A percentile compares a stretch with the other conserved stretches of the same genome.
Conservation (phyloP, 2,329 filamentous ascomycete genomes). For the Botrytis medusae region DNA sequence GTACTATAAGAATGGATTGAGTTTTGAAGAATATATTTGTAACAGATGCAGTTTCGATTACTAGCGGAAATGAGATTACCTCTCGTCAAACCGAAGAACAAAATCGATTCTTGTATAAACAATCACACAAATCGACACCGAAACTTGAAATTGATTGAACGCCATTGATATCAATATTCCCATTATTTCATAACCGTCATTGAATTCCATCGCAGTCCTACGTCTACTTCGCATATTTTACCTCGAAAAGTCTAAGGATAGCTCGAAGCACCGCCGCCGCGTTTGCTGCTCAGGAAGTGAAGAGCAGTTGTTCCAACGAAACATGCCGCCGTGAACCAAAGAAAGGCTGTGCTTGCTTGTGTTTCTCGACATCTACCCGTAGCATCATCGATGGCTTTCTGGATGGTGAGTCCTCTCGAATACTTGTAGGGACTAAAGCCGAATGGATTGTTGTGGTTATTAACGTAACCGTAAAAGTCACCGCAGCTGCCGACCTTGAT, state of each 20-base stretch:
- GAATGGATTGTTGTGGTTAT: constrained; percentile 24
- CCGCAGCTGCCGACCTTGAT: constrained; percentile 33
- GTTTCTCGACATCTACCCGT: constrained; percentile 64
- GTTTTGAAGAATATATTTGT: neutral
- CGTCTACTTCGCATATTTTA: neutral
- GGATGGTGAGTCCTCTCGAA: neutral
- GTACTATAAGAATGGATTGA: neutral
- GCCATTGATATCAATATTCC: neutral
- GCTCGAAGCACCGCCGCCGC: neutral
- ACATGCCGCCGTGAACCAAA: constrained; percentile 73
- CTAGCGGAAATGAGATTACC: neutral
- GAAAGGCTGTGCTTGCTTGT: constrained; percentile 71
- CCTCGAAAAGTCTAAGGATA: neutral
- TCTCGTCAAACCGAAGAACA: neutral
- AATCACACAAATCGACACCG: neutral
- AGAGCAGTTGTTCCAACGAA: constrained; percentile 60
- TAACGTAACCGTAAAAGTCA: constrained; percentile 20
- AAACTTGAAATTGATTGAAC: neutral
- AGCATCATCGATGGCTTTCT: neutral
- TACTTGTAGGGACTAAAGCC: neutral
- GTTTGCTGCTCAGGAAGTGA: constrained; percentile 24
- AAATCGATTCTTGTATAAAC: neutral
- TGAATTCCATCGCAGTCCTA: neutral
- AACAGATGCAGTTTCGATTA: neutral
- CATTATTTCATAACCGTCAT: neutral